Percentiles rank a stretch among this genome's conserved stretches.
Evolutionary conservation across 73 alveolate genomes (phyloP).

Genomic region (Strombidium stylifer): DNA sequence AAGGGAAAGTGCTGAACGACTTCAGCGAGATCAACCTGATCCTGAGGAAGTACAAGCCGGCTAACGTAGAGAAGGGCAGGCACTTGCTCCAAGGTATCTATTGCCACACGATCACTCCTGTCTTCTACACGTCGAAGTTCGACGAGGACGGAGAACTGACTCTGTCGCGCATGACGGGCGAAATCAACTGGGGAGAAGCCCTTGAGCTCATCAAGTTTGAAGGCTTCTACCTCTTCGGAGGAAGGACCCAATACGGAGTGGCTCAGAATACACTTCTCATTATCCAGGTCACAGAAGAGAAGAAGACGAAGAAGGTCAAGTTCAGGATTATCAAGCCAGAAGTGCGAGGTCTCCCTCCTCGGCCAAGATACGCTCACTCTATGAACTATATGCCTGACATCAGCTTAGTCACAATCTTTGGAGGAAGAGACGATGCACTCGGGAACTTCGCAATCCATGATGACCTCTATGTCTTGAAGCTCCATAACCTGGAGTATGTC

Average conservation of each 20-base stretch:
- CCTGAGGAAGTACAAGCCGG: too few species aligned
- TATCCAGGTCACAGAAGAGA: conserved; percentile 67
- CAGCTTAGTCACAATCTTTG: conserved; percentile 75
- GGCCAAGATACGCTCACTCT: conserved; percentile 85
- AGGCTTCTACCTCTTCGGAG: conserved; percentile 95
- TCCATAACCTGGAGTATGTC: conserved; percentile 14
- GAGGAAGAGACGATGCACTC: conserved; percentile 89
- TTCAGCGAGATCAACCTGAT: conserved; percentile 2
- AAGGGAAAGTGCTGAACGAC: conserved; percentile 1
- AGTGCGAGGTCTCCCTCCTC: conserved; percentile 81
- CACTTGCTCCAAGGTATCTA: too few species aligned
- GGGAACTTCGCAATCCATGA: neutral
- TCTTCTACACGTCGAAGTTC: conserved; percentile 12
- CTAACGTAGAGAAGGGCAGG: too few species aligned
- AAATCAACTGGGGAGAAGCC: conserved; percentile 26
- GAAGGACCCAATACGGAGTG: conserved; percentile 73
- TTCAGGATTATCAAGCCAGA: conserved; percentile 58
- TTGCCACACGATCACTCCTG: too few species aligned
- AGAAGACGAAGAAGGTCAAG: conserved; percentile 39
- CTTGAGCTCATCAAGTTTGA: conserved; percentile 38
- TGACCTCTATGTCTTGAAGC: conserved; percentile 23
- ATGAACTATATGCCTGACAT: conserved; percentile 74
- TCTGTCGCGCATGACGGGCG: neutral
- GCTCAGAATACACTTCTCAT: conserved; percentile 74
- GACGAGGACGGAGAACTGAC: neutral